A percentile compares a stretch with the other conserved stretches of the same genome.
Conservation (phyloP, 2,329 filamentous ascomycete species). For the Exophiala mesophila region DNA sequence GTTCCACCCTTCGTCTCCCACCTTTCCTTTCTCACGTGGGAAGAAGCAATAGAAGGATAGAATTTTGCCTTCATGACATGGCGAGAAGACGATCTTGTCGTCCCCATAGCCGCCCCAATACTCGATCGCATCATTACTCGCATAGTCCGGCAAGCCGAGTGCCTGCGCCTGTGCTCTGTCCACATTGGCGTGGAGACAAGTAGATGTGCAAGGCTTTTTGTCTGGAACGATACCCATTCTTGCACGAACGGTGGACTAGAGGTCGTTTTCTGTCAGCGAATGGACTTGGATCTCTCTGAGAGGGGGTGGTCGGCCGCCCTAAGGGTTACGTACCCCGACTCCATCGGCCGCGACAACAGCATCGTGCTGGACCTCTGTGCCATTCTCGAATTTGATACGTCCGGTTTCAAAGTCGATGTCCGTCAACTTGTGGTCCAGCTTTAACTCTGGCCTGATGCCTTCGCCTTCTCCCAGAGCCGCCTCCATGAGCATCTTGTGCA, state of each 20-base stretch:
- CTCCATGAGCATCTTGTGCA: conserved; percentile 35
- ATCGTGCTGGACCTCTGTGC: conserved; percentile 29
- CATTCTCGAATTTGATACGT: conserved; percentile 27
- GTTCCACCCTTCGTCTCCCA: background rate
- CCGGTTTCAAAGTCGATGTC: conserved; percentile 22
- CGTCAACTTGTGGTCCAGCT: conserved; percentile 25
- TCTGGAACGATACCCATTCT: conserved; percentile 29
- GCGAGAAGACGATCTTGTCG: background rate
- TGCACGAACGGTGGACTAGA: conserved; percentile 26
- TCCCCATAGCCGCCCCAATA: background rate
- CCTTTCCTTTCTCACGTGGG: background rate
- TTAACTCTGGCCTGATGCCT: conserved; percentile 16
- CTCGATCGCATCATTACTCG: background rate
- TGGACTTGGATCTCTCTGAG: too few relatives aligned
- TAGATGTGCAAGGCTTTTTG: background rate
- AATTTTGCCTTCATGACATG: background rate
- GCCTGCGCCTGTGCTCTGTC: conserved; percentile 6
- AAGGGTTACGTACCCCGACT: conserved; percentile 28
- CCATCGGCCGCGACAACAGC: conserved; percentile 39
- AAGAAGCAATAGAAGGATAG: conserved; percentile 1
- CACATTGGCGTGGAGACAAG: background rate
- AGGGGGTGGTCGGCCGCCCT: too few relatives aligned
- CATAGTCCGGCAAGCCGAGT: background rate
- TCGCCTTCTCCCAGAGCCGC: conserved; percentile 27
- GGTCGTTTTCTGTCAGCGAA: conserved; percentile 16